These are phyloP conservation scores for Gnaphalium uliginosum DNA, from an alignment of 129 eudicot species.

Conservation along the genomic window DNA sequence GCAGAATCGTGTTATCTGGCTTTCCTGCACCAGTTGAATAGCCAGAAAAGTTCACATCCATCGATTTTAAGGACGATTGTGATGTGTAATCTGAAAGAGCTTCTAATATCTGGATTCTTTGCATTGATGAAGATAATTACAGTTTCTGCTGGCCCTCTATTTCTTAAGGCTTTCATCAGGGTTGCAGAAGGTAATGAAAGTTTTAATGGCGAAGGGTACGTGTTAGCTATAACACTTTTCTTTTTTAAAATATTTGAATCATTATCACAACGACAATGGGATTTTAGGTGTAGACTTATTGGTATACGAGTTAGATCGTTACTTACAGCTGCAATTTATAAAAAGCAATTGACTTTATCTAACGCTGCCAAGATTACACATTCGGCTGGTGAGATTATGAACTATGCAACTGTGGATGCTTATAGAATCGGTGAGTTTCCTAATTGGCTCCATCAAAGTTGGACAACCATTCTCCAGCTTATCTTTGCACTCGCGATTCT, in stretches of 20 bases:
- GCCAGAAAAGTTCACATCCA: slow-evolving; percentile 49
- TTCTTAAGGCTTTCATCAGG: slow-evolving; percentile 83
- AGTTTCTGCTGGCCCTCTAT: slow-evolving; percentile 81
- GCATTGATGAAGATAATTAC: slow-evolving; percentile 73
- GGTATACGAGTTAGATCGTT: slow-evolving; percentile 74
- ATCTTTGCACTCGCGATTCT: slow-evolving; percentile 68
- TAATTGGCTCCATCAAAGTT: slow-evolving; percentile 81
- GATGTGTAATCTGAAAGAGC: slow-evolving; percentile 69
- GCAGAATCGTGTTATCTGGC: slow-evolving; percentile 72
- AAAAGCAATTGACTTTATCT: slow-evolving; percentile 72
- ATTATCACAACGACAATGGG: slow-evolving; percentile 92
- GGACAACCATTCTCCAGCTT: slow-evolving; percentile 91
- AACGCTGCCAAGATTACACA: slow-evolving; percentile 74
- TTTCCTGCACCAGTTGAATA: slow-evolving; percentile 49
- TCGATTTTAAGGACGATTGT: slow-evolving; percentile 69
- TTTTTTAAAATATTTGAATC: slow-evolving; percentile 65
- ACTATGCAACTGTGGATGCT: slow-evolving; percentile 83
- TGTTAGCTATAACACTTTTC: slow-evolving; percentile 67
- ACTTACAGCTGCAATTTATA: slow-evolving; percentile 80
- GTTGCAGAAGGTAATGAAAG: slow-evolving; percentile 81
- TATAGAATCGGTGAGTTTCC: slow-evolving; percentile 95
- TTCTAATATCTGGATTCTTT: slow-evolving; percentile 74
- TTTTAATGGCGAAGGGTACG: slow-evolving; percentile 61
- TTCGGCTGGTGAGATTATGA: slow-evolving; percentile 90
- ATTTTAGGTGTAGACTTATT: slow-evolving; percentile 67